phyloP scores from a whole-genome alignment of 2,329 filamentous ascomycete genomes.

The Corynespora cassiicola region DNA sequence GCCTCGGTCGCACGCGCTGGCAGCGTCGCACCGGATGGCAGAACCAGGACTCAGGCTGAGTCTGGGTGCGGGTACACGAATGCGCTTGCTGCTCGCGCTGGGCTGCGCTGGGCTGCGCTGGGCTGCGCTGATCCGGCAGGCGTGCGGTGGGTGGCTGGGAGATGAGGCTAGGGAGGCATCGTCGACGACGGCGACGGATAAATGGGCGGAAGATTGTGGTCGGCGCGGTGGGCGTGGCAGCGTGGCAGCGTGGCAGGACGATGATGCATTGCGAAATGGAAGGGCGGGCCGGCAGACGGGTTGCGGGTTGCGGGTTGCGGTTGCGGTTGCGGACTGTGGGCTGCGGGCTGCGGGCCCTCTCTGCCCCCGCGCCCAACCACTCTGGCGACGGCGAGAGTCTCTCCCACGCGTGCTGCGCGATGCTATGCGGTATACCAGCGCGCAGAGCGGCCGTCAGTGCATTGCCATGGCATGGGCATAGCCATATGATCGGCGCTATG shows the following conservation, averaged over 20 bases:
- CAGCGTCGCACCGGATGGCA: conserved; percentile 19
- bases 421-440: conserved; percentile 2
- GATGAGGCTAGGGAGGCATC: conserved; percentile 26
- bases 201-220: conserved; percentile 34
- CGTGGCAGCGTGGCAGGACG: conserved; percentile 17
- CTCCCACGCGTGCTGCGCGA: conserved; percentile 2
- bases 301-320: too few species aligned
- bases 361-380: conserved; percentile 13
- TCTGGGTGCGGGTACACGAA: conserved; percentile 11
- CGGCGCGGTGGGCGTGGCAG: conserved; percentile 13
- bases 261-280: conserved; percentile 8
- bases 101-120: conserved; percentile 13
- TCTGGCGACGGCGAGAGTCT: neutral
- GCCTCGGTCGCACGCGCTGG: too few species aligned
- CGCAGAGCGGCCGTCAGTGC: neutral
- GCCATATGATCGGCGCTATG: conserved; percentile 1
- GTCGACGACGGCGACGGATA: conserved; percentile 32
- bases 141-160: conserved; percentile 21
- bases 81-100: conserved; percentile 6
- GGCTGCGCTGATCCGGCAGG: conserved; percentile 12
- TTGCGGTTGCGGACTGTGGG: too few species aligned
- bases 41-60: conserved; percentile 24
- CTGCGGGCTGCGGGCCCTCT: conserved; percentile 6
- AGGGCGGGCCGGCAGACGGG: conserved; percentile 21
- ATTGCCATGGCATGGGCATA: too few species aligned